Conservation (phyloP, 2,329 filamentous ascomycete genomes). For the Endoconidiophora laricicola region DNA sequence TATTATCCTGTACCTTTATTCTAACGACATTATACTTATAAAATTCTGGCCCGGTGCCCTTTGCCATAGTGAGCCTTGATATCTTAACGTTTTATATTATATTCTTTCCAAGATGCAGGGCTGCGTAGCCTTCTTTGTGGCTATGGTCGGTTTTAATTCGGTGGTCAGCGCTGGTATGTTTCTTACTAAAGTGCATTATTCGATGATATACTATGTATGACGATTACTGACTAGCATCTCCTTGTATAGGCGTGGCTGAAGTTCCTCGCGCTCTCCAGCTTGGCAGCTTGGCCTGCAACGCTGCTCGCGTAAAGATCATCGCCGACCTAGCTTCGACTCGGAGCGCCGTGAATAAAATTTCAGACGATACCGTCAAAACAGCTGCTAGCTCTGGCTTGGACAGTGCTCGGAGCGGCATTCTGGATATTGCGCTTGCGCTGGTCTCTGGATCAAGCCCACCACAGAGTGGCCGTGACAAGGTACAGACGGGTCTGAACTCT, state of each 20-base stretch:
- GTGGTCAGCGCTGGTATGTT: conserved; percentile 7
- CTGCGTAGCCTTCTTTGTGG: conserved; percentile 4
- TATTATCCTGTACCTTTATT: not conserved
- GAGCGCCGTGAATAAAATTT: conserved; percentile 3
- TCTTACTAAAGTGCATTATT: not conserved
- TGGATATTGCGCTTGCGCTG: conserved; percentile 8
- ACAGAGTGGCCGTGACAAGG: conserved; percentile 2
- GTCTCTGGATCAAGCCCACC: conserved; percentile 5
- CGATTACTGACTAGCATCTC: not conserved
- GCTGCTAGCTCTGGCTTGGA: conserved; percentile 7
- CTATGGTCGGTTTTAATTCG: conserved; percentile 6
- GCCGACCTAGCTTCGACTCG: conserved; percentile 7
- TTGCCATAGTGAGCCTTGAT: not conserved
- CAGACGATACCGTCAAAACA: conserved; percentile 1
- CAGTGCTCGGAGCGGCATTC: conserved; percentile 4
- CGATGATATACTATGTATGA: not conserved
- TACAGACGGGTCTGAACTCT: conserved; percentile 6
- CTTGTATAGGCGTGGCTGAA: conserved; percentile 1
- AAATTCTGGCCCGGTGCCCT: conserved; percentile 1
- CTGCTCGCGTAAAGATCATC: conserved; percentile 10
- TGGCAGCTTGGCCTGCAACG: conserved; percentile 7
- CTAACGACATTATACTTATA: not conserved
- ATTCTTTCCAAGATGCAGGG: conserved; percentile 7
- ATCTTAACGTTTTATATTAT: not conserved
- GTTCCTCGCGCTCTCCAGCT: conserved; percentile 7